These are phyloP conservation scores for Talaromyces albobiverticillius DNA, from an alignment of 2,329 filamentous ascomycete species.

Conservation along the genomic window DNA sequence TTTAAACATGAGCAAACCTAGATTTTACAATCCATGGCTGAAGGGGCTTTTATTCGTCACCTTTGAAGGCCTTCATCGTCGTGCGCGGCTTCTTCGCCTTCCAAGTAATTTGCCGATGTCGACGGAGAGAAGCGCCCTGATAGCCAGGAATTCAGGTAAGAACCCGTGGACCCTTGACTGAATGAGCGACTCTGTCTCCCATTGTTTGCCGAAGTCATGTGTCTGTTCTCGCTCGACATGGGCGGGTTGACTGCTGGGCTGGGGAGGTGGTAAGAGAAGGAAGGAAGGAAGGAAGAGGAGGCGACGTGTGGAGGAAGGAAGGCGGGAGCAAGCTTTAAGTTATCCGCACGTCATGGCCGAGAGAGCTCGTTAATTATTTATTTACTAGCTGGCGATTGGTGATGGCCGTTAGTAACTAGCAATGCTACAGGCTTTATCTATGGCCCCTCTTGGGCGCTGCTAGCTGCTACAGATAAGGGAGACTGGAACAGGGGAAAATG, in stretches of 20 bases:
- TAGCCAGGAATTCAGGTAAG: slow-evolving; percentile 12
- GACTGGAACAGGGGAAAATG: too few relatives aligned
- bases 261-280: background rate
- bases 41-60: background rate
- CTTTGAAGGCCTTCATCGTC: slow-evolving; percentile 19
- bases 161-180: slow-evolving; percentile 15
- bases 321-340: background rate
- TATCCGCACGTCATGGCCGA: background rate
- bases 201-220: background rate
- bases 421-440: background rate
- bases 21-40: background rate
- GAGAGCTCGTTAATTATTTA: too few relatives aligned
- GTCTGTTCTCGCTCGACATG: slow-evolving; percentile 6
- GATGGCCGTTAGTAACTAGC: too few relatives aligned
- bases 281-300: background rate
- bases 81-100: slow-evolving; percentile 6
- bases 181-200: slow-evolving; percentile 13
- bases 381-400: too few relatives aligned
- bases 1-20: background rate
- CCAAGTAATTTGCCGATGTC: slow-evolving; percentile 6
- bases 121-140: slow-evolving; percentile 13
- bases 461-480: too few relatives aligned
- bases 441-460: background rate
- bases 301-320: background rate
- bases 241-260: background rate